These are phyloP conservation scores for Pinus tabuliformis DNA, from an alignment of 75 land plant species.

Conservation along the genomic window DNA sequence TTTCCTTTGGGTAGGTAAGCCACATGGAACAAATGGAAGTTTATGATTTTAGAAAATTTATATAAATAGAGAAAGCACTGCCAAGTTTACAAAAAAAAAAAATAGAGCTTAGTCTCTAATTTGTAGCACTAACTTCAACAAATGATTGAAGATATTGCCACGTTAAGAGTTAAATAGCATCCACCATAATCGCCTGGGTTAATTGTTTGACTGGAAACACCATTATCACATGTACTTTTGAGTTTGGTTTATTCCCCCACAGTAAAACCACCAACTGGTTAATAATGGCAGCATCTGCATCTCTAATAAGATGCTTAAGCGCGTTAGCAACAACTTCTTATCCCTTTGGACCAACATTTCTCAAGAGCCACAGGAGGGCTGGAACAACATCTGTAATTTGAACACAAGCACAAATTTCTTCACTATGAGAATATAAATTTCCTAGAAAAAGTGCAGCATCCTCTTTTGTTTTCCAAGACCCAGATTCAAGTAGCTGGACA, in stretches of 20 bases:
- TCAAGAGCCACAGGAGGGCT: constrained; percentile 77
- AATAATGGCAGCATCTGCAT: constrained; percentile 58
- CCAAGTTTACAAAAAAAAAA: no score
- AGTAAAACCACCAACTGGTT: constrained; percentile 64
- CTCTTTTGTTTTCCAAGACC: constrained; percentile 58
- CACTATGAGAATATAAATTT: constrained; percentile 53
- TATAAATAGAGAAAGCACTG: no score
- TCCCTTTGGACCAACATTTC: constrained; percentile 51
- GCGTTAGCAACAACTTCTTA: constrained; percentile 6
- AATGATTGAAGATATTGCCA: no score
- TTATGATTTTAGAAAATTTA: no score
- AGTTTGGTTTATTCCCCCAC: constrained; percentile 37
- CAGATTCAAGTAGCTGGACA: constrained; percentile 80
- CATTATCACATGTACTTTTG: constrained; percentile 56
- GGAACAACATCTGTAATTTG: constrained; percentile 90
- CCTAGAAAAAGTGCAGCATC: constrained; percentile 49
- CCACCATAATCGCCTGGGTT: no score
- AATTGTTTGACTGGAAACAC: no score
- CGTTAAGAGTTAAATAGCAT: no score
- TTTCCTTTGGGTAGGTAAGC: no score
- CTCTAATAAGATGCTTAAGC: constrained; percentile 48
- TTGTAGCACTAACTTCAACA: no score
- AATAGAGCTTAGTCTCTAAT: no score
- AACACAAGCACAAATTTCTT: constrained; percentile 94
- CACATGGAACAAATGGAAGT: no score